Conservation (phyloP, 345 rosid genomes). For the Salix brachista region DNA sequence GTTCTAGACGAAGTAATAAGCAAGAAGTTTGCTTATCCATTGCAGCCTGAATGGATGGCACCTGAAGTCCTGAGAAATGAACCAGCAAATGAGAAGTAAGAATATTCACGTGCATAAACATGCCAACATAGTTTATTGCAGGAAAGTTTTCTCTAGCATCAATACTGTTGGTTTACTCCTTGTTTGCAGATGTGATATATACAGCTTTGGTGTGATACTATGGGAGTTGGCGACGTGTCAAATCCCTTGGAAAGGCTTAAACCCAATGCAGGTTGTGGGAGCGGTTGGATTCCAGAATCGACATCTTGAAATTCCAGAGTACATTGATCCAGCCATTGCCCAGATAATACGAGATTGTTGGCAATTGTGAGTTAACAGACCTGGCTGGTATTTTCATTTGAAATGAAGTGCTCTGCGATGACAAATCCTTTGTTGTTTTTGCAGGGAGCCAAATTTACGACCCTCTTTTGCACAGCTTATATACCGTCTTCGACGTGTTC, state of each 20-base stretch:
- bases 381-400: neutral
- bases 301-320: constrained; percentile 75
- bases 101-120: constrained; percentile 7
- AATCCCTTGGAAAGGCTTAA: constrained; percentile 92
- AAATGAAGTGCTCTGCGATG: neutral
- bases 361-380: constrained; percentile 62
- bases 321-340: constrained; percentile 64
- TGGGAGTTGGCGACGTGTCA: constrained; percentile 83
- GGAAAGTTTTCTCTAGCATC: neutral
- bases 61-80: constrained; percentile 97
- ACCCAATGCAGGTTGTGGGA: constrained; percentile 99
- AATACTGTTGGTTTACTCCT: constrained; percentile 21
- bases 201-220: constrained; percentile 94
- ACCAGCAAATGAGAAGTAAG: constrained; percentile 95
- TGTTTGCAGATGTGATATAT: constrained; percentile 83
- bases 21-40: constrained; percentile 9
- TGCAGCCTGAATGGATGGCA: constrained; percentile 99
- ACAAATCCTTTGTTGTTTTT: neutral
- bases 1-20: neutral
- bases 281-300: constrained; percentile 97
- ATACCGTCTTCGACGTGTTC: constrained; percentile 57
- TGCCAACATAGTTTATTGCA: neutral
- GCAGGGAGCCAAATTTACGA: constrained; percentile 79
- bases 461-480: constrained; percentile 85
- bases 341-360: constrained; percentile 82